Conservation (phyloP, 495 filamentous ascomycete genomes). For the Xeromyces bisporus region DNA sequence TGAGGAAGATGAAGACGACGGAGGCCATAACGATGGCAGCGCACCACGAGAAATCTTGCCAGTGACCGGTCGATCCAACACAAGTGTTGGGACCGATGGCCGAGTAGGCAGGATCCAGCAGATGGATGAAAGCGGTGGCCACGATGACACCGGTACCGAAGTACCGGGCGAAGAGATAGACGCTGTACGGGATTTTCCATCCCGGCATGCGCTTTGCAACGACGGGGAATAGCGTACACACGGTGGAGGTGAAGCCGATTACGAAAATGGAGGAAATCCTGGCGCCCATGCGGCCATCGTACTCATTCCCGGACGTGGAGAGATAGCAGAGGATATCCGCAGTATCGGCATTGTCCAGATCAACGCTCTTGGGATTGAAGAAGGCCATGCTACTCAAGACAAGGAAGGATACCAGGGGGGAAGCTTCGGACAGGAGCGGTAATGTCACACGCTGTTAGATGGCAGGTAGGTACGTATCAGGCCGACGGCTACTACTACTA, state of each 20-base stretch:
- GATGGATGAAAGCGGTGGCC: slow-evolving; percentile 46
- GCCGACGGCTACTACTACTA: too few relatives aligned
- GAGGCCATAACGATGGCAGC: slow-evolving; percentile 18
- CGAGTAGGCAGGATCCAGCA: slow-evolving; percentile 35
- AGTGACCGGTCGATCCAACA: slow-evolving; percentile 32
- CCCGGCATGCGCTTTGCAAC: slow-evolving; percentile 35
- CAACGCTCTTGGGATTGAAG: slow-evolving; percentile 18
- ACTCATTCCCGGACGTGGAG: slow-evolving; percentile 16
- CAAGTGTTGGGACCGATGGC: slow-evolving; percentile 35
- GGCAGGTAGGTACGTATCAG: too few relatives aligned
- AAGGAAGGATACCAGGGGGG: too few relatives aligned
- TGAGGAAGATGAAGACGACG: slow-evolving; percentile 17
- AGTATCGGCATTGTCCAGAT: slow-evolving; percentile 16
- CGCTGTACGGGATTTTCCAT: slow-evolving; percentile 39
- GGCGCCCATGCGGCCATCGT: slow-evolving; percentile 23
- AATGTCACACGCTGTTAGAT: too few relatives aligned
- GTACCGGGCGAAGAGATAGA: slow-evolving; percentile 56
- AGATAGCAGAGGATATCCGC: slow-evolving; percentile 20
- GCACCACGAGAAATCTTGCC: slow-evolving; percentile 25
- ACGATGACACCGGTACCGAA: slow-evolving; percentile 57
- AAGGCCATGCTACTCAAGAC: too few relatives aligned
- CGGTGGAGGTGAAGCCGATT: slow-evolving; percentile 17
- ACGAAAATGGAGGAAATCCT: slow-evolving; percentile 27
- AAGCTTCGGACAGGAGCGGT: too few relatives aligned
- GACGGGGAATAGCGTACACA: slow-evolving; percentile 44